Base-by-base conservation (phyloP, 2,329 filamentous ascomycete species). In the Bipolaris cookei region DNA sequence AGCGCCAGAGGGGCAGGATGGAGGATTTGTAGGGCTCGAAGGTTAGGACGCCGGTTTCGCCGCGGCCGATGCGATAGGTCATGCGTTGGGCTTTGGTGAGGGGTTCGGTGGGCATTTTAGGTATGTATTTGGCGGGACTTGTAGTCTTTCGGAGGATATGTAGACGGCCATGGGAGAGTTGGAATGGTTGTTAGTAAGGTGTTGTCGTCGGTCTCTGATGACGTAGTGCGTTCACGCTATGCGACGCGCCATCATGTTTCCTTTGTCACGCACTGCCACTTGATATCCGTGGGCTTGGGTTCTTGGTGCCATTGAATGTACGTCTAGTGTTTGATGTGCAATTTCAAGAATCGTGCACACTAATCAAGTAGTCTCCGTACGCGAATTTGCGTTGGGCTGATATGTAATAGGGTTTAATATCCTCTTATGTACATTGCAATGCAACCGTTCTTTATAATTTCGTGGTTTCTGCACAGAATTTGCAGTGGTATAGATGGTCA, bases 1-100 rank as follows among this genome's bases (percentile, higher is more conserved):
- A 88, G 5, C 83, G 81, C 86, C 86, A 88, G 38, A 82, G 77
- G 0, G 86, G 86, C 0, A 88, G 79, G 0, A 88, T 78, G 14
- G 77, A 69, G 16, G 82, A 84, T 71, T 88, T 88, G 76, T 88
- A 88, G 0, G 86, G 86, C 65, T 88, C 86, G 64, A 84, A 86
- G 1, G 83, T 86, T 30, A 88, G 74, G 8, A 88, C 86, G 51
- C 84, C 83, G 70, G 82, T 81, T 69, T 88, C 85, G 56, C 85
- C 85, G 41, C 84, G 83, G 13, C 78, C 84, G 59, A 88, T 86
- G 58, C 79, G 80, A 73, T 87, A 88, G 62, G 76, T 74, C 78
- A 82, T 81, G 46, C 77, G 77, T 34, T 80, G 74, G 10, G 70
- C 55, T 61, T 73, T 70, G 8, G 67, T 58, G 16, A 67, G 61